These are phyloP conservation scores for Colletotrichum siamense DNA, from an alignment of 2,329 filamentous ascomycete species.

Conservation along the genomic window DNA sequence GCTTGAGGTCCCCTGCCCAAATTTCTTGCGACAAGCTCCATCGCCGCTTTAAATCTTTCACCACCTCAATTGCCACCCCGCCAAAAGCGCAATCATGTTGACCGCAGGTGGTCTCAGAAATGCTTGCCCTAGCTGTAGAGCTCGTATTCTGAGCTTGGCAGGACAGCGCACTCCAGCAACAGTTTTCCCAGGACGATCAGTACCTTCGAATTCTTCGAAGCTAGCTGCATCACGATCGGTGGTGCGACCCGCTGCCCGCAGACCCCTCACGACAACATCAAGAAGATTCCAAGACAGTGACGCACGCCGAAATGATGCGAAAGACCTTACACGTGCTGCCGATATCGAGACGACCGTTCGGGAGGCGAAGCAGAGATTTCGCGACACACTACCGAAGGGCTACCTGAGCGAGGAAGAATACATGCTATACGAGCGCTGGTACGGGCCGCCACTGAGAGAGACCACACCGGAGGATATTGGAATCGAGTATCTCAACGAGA, in stretches of 20 bases:
- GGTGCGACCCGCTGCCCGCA: neutral
- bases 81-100: constrained; percentile 6
- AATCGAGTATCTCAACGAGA: constrained; percentile 37
- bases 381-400: constrained; percentile 75
- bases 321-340: constrained; percentile 5
- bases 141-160: constrained; percentile 1
- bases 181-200: neutral
- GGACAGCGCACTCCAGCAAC: neutral
- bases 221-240: neutral
- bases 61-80: neutral
- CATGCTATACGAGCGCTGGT: constrained; percentile 78
- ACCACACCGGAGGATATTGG: constrained; percentile 66
- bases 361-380: constrained; percentile 75
- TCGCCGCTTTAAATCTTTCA: neutral
- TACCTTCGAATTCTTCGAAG: neutral
- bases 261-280: neutral
- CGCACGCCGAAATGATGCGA: constrained; percentile 17
- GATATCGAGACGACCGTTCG: constrained; percentile 70
- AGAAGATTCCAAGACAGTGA: neutral
- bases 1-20: neutral
- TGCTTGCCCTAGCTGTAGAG: constrained; percentile 15
- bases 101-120: constrained; percentile 18
- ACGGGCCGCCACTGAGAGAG: constrained; percentile 74
- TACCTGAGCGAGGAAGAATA: constrained; percentile 76
- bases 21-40: constrained; percentile 13